Evolutionary conservation across 2,329 filamentous ascomycete species (phyloP), one percentile per base, ranked within the genome.

Genomic region (Claviceps citrina): DNA sequence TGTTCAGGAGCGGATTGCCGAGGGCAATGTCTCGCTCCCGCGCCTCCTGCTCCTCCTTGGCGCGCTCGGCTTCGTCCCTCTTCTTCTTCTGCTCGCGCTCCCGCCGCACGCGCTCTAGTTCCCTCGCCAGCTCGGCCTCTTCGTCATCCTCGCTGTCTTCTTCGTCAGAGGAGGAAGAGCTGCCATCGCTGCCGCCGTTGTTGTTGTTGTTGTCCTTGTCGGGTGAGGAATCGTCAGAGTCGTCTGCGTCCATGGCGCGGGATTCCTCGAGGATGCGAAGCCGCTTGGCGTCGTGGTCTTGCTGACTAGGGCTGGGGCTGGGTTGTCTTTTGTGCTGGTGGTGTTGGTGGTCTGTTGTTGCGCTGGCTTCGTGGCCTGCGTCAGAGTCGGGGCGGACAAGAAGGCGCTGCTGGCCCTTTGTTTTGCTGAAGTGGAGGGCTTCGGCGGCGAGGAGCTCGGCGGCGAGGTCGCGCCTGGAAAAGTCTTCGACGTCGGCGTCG

Each of bases 1-100:
- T 83, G 38, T 96, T 95, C 42, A 98, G 71, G 38, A 98, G 64
- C 30, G 91, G 91, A 58, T 98, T 98, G 6, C 91, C 91, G 31
- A 83, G 67, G 27, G 91, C 89, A 52, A 96, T 93, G 52, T 95
- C 84, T 47, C 78, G 73, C 60, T 94, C 89, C 44, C 84, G 73
- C 54, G 81, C 74, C 54, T 89, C 86, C 54, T 91, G 71, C 55
- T 95, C 89, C 46, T 78, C 71, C 22, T 78, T 82, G n/a, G 76
- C 78, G 43, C 77, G 76, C 57, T 89, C 85, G 26, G 76, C 79
- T 57, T 94, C 89, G 70, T 62, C 58, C 46, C 51, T 53, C 51
- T 58, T 60, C 57, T 62, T 63, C 43, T 56, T 61, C 41, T 64
- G 61, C 33, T 65, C 61, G n/a, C 63, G 53, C 47, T 91, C 85